A percentile compares a stretch with the other conserved stretches of the same genome.
Evolutionary conservation across 2,329 filamentous ascomycete species (phyloP).

Genomic region (Herpotrichia juniperi): DNA sequence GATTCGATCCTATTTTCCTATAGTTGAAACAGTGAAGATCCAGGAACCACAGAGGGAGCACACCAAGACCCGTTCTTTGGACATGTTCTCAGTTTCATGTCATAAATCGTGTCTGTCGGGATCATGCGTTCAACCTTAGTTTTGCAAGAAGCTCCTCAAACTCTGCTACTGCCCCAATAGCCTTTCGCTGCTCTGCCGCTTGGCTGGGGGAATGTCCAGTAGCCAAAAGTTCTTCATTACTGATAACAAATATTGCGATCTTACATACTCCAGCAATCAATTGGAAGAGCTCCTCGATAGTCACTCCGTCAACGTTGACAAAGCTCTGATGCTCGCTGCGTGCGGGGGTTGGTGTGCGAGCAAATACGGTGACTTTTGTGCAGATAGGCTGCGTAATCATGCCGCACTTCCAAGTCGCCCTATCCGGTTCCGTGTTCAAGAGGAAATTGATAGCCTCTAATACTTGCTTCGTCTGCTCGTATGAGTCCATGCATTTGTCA

Average conservation of each 20-base stretch:
- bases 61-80: too few species aligned
- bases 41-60: too few species aligned
- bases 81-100: too few species aligned
- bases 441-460: background rate
- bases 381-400: background rate
- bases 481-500: background rate
- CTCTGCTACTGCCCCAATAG: background rate
- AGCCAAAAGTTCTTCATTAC: background rate
- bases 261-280: background rate
- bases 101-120: too few species aligned
- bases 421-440: background rate
- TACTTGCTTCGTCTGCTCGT: background rate
- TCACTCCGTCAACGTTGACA: background rate
- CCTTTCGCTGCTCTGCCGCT: background rate
- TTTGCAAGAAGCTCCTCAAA: background rate
- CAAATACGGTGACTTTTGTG: background rate
- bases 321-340: background rate
- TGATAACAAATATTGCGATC: background rate
- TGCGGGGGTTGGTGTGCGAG: background rate
- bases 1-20: too few species aligned
- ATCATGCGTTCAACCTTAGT: background rate
- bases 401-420: background rate
- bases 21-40: too few species aligned
- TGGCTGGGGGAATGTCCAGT: background rate
- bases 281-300: background rate